These are phyloP conservation scores for Pulveroboletus sp. DNA, from an alignment of 768 basidiomycete genomes.

Conservation along the genomic window DNA sequence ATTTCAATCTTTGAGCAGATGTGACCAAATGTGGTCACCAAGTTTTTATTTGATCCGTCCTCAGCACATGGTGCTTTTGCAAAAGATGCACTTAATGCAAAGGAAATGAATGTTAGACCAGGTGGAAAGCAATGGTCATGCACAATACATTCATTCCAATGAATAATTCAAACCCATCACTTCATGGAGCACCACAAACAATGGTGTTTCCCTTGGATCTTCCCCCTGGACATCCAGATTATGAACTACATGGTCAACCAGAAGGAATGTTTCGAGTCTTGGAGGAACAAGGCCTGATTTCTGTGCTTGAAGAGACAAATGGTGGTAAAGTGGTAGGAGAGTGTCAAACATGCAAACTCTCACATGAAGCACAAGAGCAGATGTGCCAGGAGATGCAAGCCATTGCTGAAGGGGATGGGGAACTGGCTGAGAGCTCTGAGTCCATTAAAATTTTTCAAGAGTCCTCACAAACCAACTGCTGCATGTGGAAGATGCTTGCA, in stretches of 20 bases:
- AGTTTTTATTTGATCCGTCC: conserved; percentile 27
- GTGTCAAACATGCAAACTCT: neutral
- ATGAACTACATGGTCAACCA: neutral
- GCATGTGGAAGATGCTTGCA: conserved; percentile 26
- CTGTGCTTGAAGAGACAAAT: neutral
- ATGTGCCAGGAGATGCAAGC: neutral
- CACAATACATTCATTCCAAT: conserved; percentile 22
- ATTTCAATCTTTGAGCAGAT: conserved; percentile 21
- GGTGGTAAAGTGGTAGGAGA: neutral
- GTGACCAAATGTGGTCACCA: conserved; percentile 13
- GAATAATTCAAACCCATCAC: conserved; percentile 7
- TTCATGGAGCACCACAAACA: conserved; percentile 23
- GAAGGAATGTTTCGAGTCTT: conserved; percentile 4
- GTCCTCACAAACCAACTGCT: conserved; percentile 28
- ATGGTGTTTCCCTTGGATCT: conserved; percentile 28
- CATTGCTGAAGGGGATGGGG: too few relatives aligned
- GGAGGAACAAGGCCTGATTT: conserved; percentile 23
- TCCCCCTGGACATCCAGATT: neutral
- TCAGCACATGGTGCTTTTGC: conserved; percentile 24
- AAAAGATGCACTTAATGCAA: conserved; percentile 23
- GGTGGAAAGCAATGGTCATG: conserved; percentile 21
- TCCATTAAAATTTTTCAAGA: neutral
- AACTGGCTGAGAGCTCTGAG: too few relatives aligned
- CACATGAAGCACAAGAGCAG: neutral
- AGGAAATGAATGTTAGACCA: conserved; percentile 26